Evolutionary conservation across 2,329 filamentous ascomycete genomes (phyloP).

Genomic region (Diaporthe ampelina): DNA sequence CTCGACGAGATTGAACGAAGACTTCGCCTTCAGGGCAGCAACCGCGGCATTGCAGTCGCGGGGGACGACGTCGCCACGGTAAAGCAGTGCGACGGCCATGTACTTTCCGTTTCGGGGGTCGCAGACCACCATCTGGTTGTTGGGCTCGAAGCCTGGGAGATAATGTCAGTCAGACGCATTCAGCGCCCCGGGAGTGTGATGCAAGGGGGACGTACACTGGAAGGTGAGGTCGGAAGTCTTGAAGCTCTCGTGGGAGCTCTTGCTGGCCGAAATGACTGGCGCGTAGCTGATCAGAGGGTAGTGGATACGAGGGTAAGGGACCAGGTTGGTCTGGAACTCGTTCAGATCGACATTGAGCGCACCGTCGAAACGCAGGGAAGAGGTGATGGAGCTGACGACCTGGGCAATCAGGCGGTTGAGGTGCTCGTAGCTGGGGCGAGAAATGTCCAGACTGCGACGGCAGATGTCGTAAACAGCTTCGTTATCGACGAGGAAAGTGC

Average conservation of each 20-base stretch:
- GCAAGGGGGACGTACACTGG: slow-evolving; percentile 69
- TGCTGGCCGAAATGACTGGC: slow-evolving; percentile 78
- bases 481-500: slow-evolving; percentile 83
- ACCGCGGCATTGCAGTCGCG: slow-evolving; percentile 78
- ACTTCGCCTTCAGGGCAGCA: slow-evolving; percentile 77
- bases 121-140: slow-evolving; percentile 85
- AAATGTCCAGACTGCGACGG: slow-evolving; percentile 78
- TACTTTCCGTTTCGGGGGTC: slow-evolving; percentile 82
- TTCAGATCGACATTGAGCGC: slow-evolving; percentile 81
- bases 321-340: slow-evolving; percentile 84
- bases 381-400: slow-evolving; percentile 82
- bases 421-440: slow-evolving; percentile 78
- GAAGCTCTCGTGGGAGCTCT: slow-evolving; percentile 89
- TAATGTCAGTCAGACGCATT: slow-evolving; percentile 46
- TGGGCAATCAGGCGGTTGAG: slow-evolving; percentile 81
- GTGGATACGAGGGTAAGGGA: slow-evolving; percentile 81
- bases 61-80: slow-evolving; percentile 79
- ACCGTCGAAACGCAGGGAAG: slow-evolving; percentile 79
- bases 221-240: slow-evolving; percentile 84
- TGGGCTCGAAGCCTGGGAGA: slow-evolving; percentile 76
- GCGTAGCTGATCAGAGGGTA: slow-evolving; percentile 82
- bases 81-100: slow-evolving; percentile 80
- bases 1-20: slow-evolving; percentile 80
- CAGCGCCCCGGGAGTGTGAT: neutral
- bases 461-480: slow-evolving; percentile 83